These are phyloP conservation scores for Mucor circinelloides DNA, from an alignment of 371 early-diverging fungal genomes.

Conservation along the genomic window DNA sequence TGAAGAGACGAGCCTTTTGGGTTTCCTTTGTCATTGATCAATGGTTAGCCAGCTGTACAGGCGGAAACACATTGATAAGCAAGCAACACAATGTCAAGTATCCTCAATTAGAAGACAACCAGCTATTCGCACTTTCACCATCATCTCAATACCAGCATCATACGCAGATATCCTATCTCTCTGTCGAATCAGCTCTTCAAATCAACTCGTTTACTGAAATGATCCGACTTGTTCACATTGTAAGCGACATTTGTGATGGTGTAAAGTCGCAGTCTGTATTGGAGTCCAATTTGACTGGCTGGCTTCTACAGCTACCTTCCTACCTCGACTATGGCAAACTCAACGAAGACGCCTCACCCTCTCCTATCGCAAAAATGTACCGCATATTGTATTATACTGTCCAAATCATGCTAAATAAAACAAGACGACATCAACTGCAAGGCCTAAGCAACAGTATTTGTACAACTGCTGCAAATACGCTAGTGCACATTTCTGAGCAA, in stretches of 20 bases:
- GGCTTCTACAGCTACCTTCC: constrained; percentile 43
- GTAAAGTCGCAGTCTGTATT: not conserved
- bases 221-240: constrained; percentile 37
- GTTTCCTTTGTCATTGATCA: constrained; percentile 41
- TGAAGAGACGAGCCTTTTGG: constrained; percentile 47
- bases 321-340: constrained; percentile 38
- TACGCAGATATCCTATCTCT: not conserved
- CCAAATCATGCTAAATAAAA: constrained; percentile 34
- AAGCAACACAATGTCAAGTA: constrained; percentile 24
- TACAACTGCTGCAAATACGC: constrained; percentile 39
- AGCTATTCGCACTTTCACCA: constrained; percentile 25
- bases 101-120: constrained; percentile 46
- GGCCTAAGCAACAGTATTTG: constrained; percentile 25
- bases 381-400: constrained; percentile 50
- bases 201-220: constrained; percentile 39
- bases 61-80: constrained; percentile 10
- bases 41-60: constrained; percentile 36
- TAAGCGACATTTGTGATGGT: constrained; percentile 23
- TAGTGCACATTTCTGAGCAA: constrained; percentile 46
- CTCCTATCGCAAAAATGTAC: constrained; percentile 38
- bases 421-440: not conserved
- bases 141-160: not conserved
- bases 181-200: constrained; percentile 30
- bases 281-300: constrained; percentile 32
- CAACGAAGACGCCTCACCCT: constrained; percentile 23